These are phyloP conservation scores for Teratosphaeria pseudoeucalypti DNA, from an alignment of 2,329 filamentous ascomycete species.

Conservation along the genomic window DNA sequence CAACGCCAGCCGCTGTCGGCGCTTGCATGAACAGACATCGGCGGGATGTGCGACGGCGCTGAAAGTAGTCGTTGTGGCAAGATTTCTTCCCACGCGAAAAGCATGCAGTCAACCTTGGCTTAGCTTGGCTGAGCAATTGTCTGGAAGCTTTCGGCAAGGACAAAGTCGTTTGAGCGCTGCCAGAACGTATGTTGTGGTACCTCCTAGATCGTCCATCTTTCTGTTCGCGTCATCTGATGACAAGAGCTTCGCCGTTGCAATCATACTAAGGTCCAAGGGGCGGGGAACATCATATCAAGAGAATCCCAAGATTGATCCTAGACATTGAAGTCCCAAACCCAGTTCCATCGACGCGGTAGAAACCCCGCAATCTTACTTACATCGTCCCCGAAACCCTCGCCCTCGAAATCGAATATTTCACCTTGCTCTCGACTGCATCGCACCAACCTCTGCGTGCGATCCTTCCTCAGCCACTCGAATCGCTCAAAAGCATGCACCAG, in stretches of 20 bases:
- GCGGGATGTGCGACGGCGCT: neutral
- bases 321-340: neutral
- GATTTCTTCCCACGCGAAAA: neutral
- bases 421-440: constrained; percentile 29
- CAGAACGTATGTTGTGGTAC: too few relatives aligned
- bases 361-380: constrained; percentile 19
- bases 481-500: constrained; percentile 25
- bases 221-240: neutral
- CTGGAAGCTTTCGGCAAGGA: too few relatives aligned
- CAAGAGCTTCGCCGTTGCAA: neutral
- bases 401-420: constrained; percentile 32
- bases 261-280: neutral
- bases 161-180: too few relatives aligned
- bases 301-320: neutral
- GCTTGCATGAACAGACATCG: neutral
- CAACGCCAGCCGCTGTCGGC: neutral
- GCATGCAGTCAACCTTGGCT: neutral
- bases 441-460: constrained; percentile 37
- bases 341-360: neutral
- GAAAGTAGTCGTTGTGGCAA: neutral
- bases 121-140: neutral
- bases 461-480: constrained; percentile 30
- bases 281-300: neutral
- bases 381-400: constrained; percentile 23
- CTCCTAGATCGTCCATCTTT: neutral